These are phyloP conservation scores for Agaricus subrufescens DNA, from an alignment of 768 basidiomycete genomes.

Conservation along the genomic window DNA sequence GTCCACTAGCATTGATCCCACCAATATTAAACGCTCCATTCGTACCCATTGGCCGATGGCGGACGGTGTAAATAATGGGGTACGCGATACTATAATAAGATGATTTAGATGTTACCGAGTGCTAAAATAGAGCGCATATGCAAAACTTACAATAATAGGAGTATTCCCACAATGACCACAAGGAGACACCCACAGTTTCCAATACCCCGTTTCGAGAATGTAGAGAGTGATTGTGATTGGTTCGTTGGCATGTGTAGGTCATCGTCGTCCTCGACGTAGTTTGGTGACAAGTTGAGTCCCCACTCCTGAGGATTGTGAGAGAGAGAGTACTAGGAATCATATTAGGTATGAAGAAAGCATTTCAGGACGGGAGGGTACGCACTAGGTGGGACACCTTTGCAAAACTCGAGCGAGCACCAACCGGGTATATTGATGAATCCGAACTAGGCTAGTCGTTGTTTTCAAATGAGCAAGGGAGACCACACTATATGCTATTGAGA, in stretches of 20 bases:
- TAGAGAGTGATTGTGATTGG: conserved; percentile 30
- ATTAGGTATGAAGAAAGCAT: background rate
- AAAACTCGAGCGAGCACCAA: conserved; percentile 25
- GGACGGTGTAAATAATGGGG: conserved; percentile 30
- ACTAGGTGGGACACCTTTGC: conserved; percentile 22
- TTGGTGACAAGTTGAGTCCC: conserved; percentile 44
- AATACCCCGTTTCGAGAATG: conserved; percentile 59
- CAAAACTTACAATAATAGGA: conserved; percentile 61
- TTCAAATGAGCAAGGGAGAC: background rate
- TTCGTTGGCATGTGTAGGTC: conserved; percentile 22
- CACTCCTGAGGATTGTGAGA: conserved; percentile 52
- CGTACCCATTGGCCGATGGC: conserved; percentile 15
- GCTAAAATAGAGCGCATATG: background rate
- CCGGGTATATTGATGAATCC: conserved; percentile 27
- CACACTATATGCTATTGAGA: background rate
- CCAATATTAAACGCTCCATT: conserved; percentile 33
- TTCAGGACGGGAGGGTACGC: background rate
- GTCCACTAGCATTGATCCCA: conserved; percentile 63
- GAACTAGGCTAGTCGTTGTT: conserved; percentile 18
- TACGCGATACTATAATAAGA: conserved; percentile 26
- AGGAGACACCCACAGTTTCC: conserved; percentile 58
- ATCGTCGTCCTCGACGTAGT: conserved; percentile 38
- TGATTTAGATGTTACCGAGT: no score
- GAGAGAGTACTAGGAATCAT: conserved; percentile 38
- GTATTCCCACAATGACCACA: conserved; percentile 33